Evolutionary conservation across 2,329 filamentous ascomycete species (phyloP).

Genomic region (Pseudovirgaria hyperparasitica): DNA sequence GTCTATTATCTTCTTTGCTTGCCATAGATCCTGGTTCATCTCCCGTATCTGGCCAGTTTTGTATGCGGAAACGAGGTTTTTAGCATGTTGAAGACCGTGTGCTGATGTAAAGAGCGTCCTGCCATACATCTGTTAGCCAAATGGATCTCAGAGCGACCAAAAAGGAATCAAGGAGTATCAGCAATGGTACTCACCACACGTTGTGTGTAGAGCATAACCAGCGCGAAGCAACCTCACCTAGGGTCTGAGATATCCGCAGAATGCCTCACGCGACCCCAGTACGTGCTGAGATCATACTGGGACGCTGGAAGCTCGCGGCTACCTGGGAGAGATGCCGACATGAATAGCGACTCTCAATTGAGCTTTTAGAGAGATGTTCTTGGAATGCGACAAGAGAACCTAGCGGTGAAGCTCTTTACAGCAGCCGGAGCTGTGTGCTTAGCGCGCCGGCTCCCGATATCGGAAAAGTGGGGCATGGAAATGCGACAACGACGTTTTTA

Average conservation of each 20-base stretch:
- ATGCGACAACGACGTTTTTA: too few species aligned
- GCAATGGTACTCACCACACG: constrained; percentile 27
- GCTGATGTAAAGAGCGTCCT: constrained; percentile 79
- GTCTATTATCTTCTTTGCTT: constrained; percentile 93
- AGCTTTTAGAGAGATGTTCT: too few species aligned
- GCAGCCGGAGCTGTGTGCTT: too few species aligned
- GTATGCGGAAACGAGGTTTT: constrained; percentile 68
- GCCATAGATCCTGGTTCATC: constrained; percentile 89
- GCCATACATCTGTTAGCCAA: constrained; percentile 3
- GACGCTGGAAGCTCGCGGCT: constrained; percentile 77
- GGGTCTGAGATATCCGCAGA: constrained; percentile 84
- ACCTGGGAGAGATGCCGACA: constrained; percentile 51
- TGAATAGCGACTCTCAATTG: constrained; percentile 16
- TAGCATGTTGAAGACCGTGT: constrained; percentile 72
- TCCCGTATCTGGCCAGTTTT: constrained; percentile 66
- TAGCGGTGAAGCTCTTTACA: too few species aligned
- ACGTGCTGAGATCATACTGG: constrained; percentile 83
- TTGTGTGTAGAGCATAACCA: constrained; percentile 7
- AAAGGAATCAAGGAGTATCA: constrained; percentile 7
- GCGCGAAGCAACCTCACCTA: constrained; percentile 52
- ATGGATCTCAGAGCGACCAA: not conserved
- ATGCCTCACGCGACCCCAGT: constrained; percentile 90
- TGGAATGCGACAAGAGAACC: too few species aligned
- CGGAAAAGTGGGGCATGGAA: too few species aligned
- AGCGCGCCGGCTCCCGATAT: too few species aligned